Conservation (phyloP, 257 asterid genomes). For the Nicotiana tomentosiformis region DNA sequence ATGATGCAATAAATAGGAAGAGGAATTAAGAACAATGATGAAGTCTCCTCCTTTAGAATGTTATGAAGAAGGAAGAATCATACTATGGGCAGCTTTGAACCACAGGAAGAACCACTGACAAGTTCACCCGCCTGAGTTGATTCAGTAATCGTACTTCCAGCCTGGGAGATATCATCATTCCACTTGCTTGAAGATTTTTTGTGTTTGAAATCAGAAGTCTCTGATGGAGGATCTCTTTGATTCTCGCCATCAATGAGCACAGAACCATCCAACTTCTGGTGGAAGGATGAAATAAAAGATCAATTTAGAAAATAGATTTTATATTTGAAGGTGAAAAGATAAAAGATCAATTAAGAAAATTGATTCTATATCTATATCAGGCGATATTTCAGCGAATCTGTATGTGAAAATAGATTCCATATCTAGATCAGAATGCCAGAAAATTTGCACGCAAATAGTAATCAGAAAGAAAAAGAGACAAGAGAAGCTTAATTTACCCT, state of each 20-base stretch:
- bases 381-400: conserved; percentile 3
- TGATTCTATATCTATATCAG: conserved; percentile 4
- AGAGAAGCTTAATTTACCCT: background rate
- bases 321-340: background rate
- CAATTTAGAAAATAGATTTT: background rate
- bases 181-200: conserved; percentile 67
- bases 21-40: background rate
- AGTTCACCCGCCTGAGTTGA: conserved; percentile 77
- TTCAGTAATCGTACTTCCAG: conserved; percentile 76
- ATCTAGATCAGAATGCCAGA: background rate
- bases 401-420: background rate
- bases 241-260: conserved; percentile 44
- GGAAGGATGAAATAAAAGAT: conserved; percentile 26
- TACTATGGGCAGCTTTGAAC: conserved; percentile 62
- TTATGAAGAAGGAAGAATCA: conserved; percentile 25
- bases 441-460: background rate
- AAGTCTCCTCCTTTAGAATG: background rate
- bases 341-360: background rate
- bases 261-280: conserved; percentile 74
- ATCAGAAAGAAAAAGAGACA: background rate
- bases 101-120: conserved; percentile 65
- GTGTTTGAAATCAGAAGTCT: conserved; percentile 38
- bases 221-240: conserved; percentile 50
- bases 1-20: background rate
- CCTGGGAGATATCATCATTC: conserved; percentile 81